Conservation (phyloP, 805 yeast species). For the Sugiyamaella boreocaroliniensis region DNA sequence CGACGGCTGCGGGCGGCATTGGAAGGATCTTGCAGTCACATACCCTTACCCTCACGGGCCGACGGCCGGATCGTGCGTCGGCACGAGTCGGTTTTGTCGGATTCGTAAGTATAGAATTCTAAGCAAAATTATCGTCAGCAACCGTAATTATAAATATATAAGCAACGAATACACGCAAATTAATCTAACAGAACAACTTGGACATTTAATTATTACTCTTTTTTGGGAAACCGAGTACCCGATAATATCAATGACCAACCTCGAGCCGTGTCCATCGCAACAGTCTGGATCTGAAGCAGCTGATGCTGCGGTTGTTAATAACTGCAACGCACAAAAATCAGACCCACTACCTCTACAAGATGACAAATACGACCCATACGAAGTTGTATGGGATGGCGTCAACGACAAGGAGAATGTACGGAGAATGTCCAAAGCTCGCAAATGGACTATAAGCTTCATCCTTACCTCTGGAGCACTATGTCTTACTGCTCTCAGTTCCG, state of each 20-base stretch:
- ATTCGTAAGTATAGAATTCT: too few relatives aligned
- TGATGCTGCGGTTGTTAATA: background rate
- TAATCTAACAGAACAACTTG: too few relatives aligned
- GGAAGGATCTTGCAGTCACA: too few relatives aligned
- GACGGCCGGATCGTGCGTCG: too few relatives aligned
- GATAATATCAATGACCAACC: background rate
- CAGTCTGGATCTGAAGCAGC: background rate
- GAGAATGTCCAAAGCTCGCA: slow-evolving; percentile 27
- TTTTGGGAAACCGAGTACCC: too few relatives aligned
- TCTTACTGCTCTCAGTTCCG: slow-evolving; percentile 43
- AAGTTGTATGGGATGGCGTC: slow-evolving; percentile 20
- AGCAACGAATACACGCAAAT: too few relatives aligned
- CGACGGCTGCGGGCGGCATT: too few relatives aligned
- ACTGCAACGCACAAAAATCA: background rate
- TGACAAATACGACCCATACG: slow-evolving; percentile 1
- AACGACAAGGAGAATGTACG: slow-evolving; percentile 35
- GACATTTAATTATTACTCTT: too few relatives aligned
- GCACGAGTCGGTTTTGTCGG: too few relatives aligned
- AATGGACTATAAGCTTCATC: slow-evolving; percentile 35
- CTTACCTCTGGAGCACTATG: slow-evolving; percentile 20
- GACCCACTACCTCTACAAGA: background rate
- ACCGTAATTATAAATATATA: too few relatives aligned
- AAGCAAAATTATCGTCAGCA: too few relatives aligned
- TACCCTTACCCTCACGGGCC: too few relatives aligned
- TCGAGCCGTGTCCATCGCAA: background rate